Base-by-base conservation (phyloP, 2,329 filamentous ascomycete genomes). In the Leptographium lundbergii region DNA sequence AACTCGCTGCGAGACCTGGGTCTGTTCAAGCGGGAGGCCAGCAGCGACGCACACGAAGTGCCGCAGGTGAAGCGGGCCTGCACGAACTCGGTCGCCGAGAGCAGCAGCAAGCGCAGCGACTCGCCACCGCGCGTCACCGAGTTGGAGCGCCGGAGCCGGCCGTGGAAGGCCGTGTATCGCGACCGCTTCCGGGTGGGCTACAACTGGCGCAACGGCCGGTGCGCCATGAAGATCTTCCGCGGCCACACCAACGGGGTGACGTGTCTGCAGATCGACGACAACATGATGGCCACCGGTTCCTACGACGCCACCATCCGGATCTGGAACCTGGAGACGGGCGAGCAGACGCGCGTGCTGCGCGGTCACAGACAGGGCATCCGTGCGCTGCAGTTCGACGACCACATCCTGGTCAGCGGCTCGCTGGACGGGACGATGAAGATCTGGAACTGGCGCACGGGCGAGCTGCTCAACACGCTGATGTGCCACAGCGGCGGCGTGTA, bases 141-240 rank as follows among this genome's bases (percentile, higher is more conserved):
- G 24, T 53, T 50, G 13, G 75, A 78, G 61, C 77, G 75, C 29
- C 79, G 77, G 62, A 79, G 79, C 56, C 74, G 90, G 34, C 91
- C 87, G 0, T 99, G 94, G 94, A 99, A 99, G 72, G 91, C 95
- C 62, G 89, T 99, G 1, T 99, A 99, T 75, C 88, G 90, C 63
- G 92, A 96, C 70, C 84, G 70, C 13, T 97, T 92, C 78, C 94
- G 92, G 70, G 91, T 99, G 54, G 92, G 94, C 57, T 94, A 87
- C 61, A 97, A 97, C 70, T 99, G 94, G 94, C 95, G 96, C 70
- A 91, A 95, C 63, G 92, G 94, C 4, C 85, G 92, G 45, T 97
- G 87, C 73, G 86, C 86, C 7, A 87, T 89, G 65, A 91, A 87
- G 68, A 83, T 88, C 14, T 90, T 99, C 71, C 86, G 86, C 65